Evolutionary conservation across 306 rosid species (phyloP).

Genomic region (Heteromeles arbutifolia): DNA sequence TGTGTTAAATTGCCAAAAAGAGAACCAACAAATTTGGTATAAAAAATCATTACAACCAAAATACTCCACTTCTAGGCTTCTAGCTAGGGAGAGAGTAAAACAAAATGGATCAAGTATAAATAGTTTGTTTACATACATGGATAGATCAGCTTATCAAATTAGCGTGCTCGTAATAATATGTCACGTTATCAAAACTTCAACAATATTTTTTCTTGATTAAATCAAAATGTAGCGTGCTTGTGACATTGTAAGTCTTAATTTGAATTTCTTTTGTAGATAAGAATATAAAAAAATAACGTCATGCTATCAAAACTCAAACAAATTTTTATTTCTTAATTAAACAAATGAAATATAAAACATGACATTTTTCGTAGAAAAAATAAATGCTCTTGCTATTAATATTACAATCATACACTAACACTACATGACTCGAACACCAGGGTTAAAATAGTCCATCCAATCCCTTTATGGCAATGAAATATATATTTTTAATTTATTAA

Average conservation of each 20-base stretch:
- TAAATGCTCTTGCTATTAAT: background rate
- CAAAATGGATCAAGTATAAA: background rate
- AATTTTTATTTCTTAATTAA: background rate
- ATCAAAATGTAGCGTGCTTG: background rate
- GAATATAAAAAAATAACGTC: too few species aligned
- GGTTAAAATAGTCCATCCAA: background rate
- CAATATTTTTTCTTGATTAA: background rate
- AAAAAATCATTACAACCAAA: background rate
- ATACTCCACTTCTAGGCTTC: background rate
- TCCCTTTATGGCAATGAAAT: background rate
- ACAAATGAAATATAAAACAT: background rate
- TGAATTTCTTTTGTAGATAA: too few species aligned
- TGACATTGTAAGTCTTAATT: too few species aligned
- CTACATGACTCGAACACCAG: too few species aligned
- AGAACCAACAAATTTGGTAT: background rate
- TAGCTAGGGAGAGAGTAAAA: background rate
- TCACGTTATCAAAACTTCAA: too few species aligned
- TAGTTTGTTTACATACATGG: background rate
- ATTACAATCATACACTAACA: background rate
- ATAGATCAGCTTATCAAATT: fast-evolving
- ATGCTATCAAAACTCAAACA: too few species aligned
- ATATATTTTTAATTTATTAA: background rate
- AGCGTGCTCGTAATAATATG: too few species aligned
- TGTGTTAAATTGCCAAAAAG: background rate
- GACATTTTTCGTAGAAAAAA: background rate